Base-by-base conservation (phyloP, 1,284 basidiomycete species). In the Microbotryum scabiosae region DNA sequence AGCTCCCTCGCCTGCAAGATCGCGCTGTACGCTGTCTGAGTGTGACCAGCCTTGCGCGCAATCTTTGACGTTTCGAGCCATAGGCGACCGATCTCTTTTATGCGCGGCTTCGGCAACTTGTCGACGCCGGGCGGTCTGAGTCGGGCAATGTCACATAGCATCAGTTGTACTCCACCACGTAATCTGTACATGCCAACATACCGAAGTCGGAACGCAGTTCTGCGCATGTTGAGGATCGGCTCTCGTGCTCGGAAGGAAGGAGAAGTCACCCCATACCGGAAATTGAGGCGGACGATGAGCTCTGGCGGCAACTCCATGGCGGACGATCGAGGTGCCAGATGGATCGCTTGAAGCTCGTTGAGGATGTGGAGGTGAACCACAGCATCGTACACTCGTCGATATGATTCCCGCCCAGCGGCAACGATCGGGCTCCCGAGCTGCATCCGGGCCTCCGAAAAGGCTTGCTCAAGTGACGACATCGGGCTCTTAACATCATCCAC, bases 11-110 rank as follows among this genome's bases (percentile, higher is more conserved):
- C 90, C 75, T 98, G 96, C 1, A 99, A 80, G 58, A 90, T 85
- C 1, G 96, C 93, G 71, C 89, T 97, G 73, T 98, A 99, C 3
- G 96, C 92, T 0, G 94, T 97, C 77, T 98, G 96, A 78, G 84
- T 86, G 74, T 98, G 94, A 0, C 89, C 88, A 0, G 92, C 89
- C 73, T 96, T 97, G 54, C 96, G 81, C 16, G 96, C 94, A 62
- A 93, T 92, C 74, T 96, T 97, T 20, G 93, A 87, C 60, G 89
- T 97, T 21, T 84, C 80, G 18, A 98, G 82, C 96, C 96, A 99
- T 1, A 89, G 84, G 55, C 82, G 81, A 2, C 90, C 88, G 43
- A 92, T 83, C 67, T 88, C 85, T 41, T 41, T 41, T 5, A 41
- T 41, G 36, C 36, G 36, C 36, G 10, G 76, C 76, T 45, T 78